Percentiles rank a stretch among this genome's conserved stretches.
Conservation (phyloP, 2,329 filamentous ascomycete genomes). For the Parascedosporium putredinis region DNA sequence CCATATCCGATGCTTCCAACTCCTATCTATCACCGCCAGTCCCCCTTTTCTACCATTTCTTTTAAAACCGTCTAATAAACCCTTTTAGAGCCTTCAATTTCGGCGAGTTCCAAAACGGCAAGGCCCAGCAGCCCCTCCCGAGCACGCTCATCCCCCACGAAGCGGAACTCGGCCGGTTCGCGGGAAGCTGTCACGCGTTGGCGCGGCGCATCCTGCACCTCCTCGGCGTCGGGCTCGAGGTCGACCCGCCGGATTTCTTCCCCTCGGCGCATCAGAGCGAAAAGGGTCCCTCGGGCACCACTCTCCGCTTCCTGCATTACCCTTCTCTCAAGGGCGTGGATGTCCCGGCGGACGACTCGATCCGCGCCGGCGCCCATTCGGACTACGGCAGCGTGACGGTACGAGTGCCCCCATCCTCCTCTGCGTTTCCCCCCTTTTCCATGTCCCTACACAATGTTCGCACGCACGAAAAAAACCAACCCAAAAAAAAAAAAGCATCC, state of each 20-base stretch:
- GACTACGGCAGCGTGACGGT: constrained; percentile 64
- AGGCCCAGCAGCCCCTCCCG: constrained; percentile 70
- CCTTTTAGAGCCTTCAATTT: constrained; percentile 85
- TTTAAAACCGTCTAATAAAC: too few relatives aligned
- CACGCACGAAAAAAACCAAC: too few relatives aligned
- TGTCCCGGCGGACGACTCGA: constrained; percentile 24
- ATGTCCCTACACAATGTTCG: too few relatives aligned
- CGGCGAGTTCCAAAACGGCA: constrained; percentile 59
- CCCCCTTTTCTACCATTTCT: background rate
- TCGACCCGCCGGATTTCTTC: constrained; percentile 43
- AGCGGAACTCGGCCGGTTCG: constrained; percentile 54
- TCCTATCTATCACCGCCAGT: too few relatives aligned
- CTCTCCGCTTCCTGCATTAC: constrained; percentile 64
- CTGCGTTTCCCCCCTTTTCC: background rate
- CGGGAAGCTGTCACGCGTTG: constrained; percentile 58
- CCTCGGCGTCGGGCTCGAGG: constrained; percentile 64
- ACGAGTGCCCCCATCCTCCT: background rate
- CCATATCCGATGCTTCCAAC: too few relatives aligned
- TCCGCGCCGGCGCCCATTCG: constrained; percentile 84
- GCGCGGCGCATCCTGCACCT: constrained; percentile 64
- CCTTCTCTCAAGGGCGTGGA: constrained; percentile 32
- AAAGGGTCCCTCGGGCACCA: constrained; percentile 41
- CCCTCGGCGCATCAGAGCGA: constrained; percentile 35
- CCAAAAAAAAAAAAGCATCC: background rate
- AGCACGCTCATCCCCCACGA: constrained; percentile 48